These are phyloP conservation scores for Cladobotryum mycophilum DNA, from an alignment of 2,329 filamentous ascomycete genomes.

Conservation along the genomic window DNA sequence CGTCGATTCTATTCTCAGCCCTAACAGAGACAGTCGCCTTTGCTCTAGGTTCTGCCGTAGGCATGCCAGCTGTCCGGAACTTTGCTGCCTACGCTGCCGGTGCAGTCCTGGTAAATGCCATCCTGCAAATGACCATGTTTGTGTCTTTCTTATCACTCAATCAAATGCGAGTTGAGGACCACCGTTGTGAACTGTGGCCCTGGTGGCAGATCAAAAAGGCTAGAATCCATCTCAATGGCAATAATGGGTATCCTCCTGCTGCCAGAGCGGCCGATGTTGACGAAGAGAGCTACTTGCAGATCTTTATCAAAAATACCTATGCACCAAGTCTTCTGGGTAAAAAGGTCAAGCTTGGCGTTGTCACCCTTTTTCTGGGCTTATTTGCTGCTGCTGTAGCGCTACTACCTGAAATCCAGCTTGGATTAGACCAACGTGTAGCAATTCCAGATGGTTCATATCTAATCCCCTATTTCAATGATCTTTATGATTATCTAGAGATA, in stretches of 20 bases:
- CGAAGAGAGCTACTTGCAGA: slow-evolving; percentile 77
- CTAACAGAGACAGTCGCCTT: slow-evolving; percentile 92
- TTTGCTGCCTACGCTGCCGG: slow-evolving; percentile 96
- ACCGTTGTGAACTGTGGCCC: slow-evolving; percentile 86
- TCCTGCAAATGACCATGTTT: slow-evolving; percentile 97
- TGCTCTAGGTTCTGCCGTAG: slow-evolving; percentile 84
- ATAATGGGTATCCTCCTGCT: slow-evolving; percentile 50
- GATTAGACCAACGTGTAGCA: slow-evolving; percentile 89
- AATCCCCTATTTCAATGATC: slow-evolving; percentile 92
- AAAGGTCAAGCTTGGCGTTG: slow-evolving; percentile 68
- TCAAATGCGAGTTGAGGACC: slow-evolving; percentile 81
- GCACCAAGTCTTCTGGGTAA: slow-evolving; percentile 75
- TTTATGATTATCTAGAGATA: slow-evolving; percentile 85
- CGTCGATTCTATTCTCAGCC: slow-evolving; percentile 93
- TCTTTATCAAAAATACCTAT: slow-evolving; percentile 85
- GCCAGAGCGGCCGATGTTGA: slow-evolving; percentile 63
- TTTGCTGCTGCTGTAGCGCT: slow-evolving; percentile 82
- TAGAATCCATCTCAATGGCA: slow-evolving; percentile 54
- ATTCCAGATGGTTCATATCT: slow-evolving; percentile 92
- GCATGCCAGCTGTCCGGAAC: slow-evolving; percentile 96
- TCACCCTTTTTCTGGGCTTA: slow-evolving; percentile 78
- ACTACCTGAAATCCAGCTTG: slow-evolving; percentile 76
- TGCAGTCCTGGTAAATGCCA: slow-evolving; percentile 91
- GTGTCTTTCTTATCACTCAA: slow-evolving; percentile 87
- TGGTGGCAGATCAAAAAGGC: slow-evolving; percentile 77